Percentiles rank a stretch among this genome's conserved stretches.
phyloP scores from a whole-genome alignment of 1,284 basidiomycete genomes.

The Coniophora puteana region DNA sequence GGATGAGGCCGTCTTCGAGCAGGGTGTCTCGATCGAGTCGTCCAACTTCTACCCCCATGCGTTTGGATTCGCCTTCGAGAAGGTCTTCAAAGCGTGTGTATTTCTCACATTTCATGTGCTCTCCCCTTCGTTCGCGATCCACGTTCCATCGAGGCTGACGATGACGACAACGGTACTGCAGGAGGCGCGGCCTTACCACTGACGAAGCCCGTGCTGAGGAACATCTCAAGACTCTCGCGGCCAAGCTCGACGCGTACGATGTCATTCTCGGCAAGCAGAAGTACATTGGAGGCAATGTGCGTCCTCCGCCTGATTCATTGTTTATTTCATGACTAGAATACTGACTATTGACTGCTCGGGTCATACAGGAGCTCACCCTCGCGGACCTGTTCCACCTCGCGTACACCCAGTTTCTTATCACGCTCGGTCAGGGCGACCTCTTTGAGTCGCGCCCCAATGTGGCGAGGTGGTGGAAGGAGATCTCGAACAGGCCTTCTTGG shows the following conservation, averaged over 20 bases:
- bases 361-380: too few relatives aligned
- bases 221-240: constrained; percentile 23
- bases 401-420: constrained; percentile 22
- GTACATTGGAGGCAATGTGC: constrained; percentile 40
- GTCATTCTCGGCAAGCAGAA: constrained; percentile 38
- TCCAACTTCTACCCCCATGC: constrained; percentile 41
- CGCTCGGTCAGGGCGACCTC: background rate
- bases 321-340: too few relatives aligned
- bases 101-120: too few relatives aligned
- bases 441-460: constrained; percentile 2
- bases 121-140: too few relatives aligned
- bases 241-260: constrained; percentile 42
- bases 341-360: too few relatives aligned
- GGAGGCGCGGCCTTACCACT: background rate
- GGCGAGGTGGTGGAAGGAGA: constrained; percentile 5
- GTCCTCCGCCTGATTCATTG: constrained; percentile 12
- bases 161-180: background rate
- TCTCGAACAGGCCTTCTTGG: constrained; percentile 2
- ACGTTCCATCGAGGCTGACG: too few relatives aligned
- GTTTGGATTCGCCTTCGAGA: background rate
- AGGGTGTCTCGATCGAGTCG: constrained; percentile 39
- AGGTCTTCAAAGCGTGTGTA: background rate
- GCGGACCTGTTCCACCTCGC: constrained; percentile 48
- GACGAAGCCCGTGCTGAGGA: constrained; percentile 23
- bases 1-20: constrained; percentile 37